Conservation (phyloP, 805 yeast genomes). For the Saccharomycopsis malanga region DNA sequence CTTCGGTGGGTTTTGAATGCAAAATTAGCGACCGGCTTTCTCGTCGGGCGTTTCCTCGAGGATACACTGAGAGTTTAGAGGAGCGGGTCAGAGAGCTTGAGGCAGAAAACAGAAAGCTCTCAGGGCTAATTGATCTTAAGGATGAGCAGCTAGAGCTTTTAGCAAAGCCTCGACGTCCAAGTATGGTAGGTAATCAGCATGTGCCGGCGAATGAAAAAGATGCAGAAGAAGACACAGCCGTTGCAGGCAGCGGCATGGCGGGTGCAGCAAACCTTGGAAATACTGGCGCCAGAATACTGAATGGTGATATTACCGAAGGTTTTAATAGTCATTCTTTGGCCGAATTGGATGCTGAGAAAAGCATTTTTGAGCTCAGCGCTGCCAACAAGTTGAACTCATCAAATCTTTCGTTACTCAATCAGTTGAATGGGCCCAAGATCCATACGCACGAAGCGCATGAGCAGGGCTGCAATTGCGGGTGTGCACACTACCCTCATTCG, state of each 20-base stretch:
- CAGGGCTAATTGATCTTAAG: constrained; percentile 54
- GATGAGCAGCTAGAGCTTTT: constrained; percentile 52
- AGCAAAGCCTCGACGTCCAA: constrained; percentile 25
- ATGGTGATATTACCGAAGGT: neutral
- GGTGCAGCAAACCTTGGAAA: neutral
- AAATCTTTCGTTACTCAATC: constrained; percentile 30
- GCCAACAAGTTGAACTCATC: constrained; percentile 29
- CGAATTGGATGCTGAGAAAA: constrained; percentile 1
- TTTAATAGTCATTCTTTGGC: neutral
- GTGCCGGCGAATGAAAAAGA: neutral
- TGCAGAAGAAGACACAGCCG: neutral
- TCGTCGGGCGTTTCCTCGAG: constrained; percentile 82
- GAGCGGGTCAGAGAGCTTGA: constrained; percentile 83
- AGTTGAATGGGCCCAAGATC: constrained; percentile 21
- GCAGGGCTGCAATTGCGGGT: constrained; percentile 48
- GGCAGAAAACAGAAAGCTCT: constrained; percentile 65
- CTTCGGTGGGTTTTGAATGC: constrained; percentile 79
- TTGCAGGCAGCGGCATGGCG: neutral
- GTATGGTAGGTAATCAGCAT: neutral
- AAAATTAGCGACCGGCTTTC: constrained; percentile 82
- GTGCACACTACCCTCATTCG: constrained; percentile 46
- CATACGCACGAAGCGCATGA: constrained; percentile 32
- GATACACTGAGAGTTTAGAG: constrained; percentile 85
- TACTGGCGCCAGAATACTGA: neutral
- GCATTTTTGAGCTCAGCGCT: constrained; percentile 5